Conservation (phyloP, 192 early-diverging fungal genomes). For the Linnemannia zychae region DNA sequence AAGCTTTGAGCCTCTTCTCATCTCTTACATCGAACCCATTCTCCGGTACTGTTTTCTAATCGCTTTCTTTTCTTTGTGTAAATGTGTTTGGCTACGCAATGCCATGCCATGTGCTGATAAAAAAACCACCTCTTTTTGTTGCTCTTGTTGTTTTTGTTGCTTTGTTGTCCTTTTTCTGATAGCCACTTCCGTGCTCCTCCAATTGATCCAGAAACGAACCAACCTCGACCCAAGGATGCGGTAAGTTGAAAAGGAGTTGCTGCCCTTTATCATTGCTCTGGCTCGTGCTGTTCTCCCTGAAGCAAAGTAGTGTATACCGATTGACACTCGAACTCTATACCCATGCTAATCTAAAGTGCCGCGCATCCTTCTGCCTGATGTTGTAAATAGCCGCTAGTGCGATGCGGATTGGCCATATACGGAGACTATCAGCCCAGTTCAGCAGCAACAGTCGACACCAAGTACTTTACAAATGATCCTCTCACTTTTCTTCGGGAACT, state of each 20-base stretch:
- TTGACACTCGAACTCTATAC: neutral
- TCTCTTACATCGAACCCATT: constrained; percentile 68
- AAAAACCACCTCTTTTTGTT: too few relatives aligned
- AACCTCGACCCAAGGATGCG: constrained; percentile 64
- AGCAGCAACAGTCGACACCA: constrained; percentile 62
- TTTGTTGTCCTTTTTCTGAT: neutral
- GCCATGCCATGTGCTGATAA: neutral
- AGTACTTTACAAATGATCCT: constrained; percentile 65
- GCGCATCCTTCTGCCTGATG: neutral
- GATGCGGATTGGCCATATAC: constrained; percentile 68
- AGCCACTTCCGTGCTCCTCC: constrained; percentile 67
- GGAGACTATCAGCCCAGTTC: constrained; percentile 68
- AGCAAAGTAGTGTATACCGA: neutral
- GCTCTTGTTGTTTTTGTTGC: neutral
- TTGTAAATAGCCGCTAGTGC: constrained; percentile 61
- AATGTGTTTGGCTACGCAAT: neutral
- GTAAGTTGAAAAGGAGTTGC: constrained; percentile 49
- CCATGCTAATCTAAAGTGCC: neutral
- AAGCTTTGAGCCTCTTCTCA: constrained; percentile 59
- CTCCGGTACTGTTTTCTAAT: constrained; percentile 48
- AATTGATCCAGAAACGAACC: constrained; percentile 61
- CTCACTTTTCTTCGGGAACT: constrained; percentile 61
- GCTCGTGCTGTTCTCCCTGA: neutral
- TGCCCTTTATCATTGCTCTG: neutral
- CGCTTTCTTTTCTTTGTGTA: neutral